Evolutionary conservation across 208 protist species (phyloP).

Genomic region (Trypanosoma platydactyli): DNA sequence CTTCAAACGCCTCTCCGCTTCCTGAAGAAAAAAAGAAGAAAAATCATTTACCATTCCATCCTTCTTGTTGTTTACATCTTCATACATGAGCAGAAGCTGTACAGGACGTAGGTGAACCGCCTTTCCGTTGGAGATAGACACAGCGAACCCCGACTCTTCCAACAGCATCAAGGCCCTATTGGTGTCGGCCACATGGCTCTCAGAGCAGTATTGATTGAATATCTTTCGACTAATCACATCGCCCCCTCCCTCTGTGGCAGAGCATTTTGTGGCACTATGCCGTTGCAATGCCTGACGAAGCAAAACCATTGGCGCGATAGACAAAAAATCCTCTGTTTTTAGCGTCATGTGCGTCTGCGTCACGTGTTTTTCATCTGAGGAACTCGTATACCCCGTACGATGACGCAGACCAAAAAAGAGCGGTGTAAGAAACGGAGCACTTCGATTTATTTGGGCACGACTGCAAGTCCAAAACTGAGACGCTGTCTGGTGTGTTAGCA

Average conservation of each 20-base stretch:
- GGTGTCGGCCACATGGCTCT: conserved; percentile 51
- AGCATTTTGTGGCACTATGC: conserved; percentile 33
- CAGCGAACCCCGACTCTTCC: conserved; percentile 49
- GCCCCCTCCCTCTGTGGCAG: conserved; percentile 18
- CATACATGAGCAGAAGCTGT: conserved; percentile 47
- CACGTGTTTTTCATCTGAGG: neutral
- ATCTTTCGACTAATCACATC: conserved; percentile 50
- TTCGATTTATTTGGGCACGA: neutral
- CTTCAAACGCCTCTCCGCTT: conserved; percentile 36
- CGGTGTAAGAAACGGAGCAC: neutral
- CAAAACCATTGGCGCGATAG: conserved; percentile 50
- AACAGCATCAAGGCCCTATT: conserved; percentile 43
- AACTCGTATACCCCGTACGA: neutral
- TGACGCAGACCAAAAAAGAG: neutral
- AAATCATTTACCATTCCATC: neutral
- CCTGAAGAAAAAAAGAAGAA: conserved; percentile 40
- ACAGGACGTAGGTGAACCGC: conserved; percentile 65
- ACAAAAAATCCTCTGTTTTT: conserved; percentile 34
- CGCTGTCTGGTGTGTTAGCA: neutral
- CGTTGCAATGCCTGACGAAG: conserved; percentile 56
- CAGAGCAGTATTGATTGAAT: conserved; percentile 56
- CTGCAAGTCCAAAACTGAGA: neutral
- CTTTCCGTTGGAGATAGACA: conserved; percentile 46
- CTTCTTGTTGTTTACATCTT: neutral
- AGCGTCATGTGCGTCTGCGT: neutral